Conservation (phyloP, 441 rosid genomes). For the Jatropha multifida region DNA sequence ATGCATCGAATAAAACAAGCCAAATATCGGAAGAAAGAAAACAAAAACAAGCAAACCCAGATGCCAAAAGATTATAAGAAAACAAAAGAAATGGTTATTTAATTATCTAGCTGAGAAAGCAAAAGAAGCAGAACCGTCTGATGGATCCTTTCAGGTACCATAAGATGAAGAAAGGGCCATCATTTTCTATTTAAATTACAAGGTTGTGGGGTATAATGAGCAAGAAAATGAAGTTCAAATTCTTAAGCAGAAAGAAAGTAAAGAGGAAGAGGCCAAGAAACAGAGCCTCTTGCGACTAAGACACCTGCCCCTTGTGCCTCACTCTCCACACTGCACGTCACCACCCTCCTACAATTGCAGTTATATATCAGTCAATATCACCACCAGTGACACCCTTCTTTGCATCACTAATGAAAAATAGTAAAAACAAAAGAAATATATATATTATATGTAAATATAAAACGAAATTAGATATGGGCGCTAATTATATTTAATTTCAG, state of each 20-base stretch:
- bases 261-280: conserved; percentile 8
- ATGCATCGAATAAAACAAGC: conserved; percentile 5
- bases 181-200: conserved; percentile 43
- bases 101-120: conserved; percentile 30
- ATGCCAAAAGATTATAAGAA: conserved; percentile 35
- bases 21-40: not conserved
- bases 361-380: conserved; percentile 5
- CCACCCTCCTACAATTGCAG: conserved; percentile 10
- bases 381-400: conserved; percentile 15
- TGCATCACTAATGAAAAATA: not conserved
- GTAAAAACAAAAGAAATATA: not conserved
- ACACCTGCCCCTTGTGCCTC: conserved; percentile 46
- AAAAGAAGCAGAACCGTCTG: conserved; percentile 29
- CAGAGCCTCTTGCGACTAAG: conserved; percentile 32
- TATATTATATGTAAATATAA: no score
- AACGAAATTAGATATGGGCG: no score
- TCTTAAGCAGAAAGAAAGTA: not conserved
- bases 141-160: conserved; percentile 30
- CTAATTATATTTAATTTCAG: not conserved
- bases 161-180: conserved; percentile 34
- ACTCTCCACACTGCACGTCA: conserved; percentile 40
- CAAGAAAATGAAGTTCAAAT: not conserved
- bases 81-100: conserved; percentile 24
- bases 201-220: conserved; percentile 1
- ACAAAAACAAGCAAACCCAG: conserved; percentile 24